Evolutionary conservation across 1,284 basidiomycete species (phyloP), one percentile per base, ranked within the genome.

Genomic region (Irpex rosettiformis): DNA sequence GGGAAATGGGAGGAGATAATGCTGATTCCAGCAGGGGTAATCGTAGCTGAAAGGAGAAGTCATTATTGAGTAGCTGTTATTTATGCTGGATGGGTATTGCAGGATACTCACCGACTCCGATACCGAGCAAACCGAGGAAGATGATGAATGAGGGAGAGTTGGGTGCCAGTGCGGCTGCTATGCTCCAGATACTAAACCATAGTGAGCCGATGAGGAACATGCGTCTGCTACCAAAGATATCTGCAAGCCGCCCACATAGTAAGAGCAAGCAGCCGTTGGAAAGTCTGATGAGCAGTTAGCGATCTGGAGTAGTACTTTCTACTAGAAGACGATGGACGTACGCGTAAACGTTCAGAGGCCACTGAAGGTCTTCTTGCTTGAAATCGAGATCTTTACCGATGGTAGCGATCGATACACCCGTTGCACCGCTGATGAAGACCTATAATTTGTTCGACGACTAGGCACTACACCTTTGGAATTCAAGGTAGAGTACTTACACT

Each of bases 291-390:
- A 25, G 16, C 13, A 11, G 24, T 33, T 16, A 16, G 16, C n/a
- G n/a, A 4, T 47, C 21, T 30, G n/a, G 18, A 13, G 10, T 8
- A 18, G 45, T n/a, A n/a, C n/a, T n/a, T n/a, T 43, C 25, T 30
- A 27, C 11, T 8, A 37, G 11, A 47, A 37, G 10, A 21, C 18
- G 42, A 5, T 16, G 18, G 25, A 74, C 72, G 52, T 65, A 76
- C 71, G 72, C 63, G 59, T 75, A 76, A 28, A 78, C 72, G 52
- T 75, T 73, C 1, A 79, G 56, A 0, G 77, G 76, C 78, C 78
- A 80, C 59, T 76, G 73, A 4, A 79, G 65, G 49, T 75, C 68
- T 13, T 70, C 63, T 56, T 75, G 68, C 48, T 60, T 65, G 61
- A 77, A 73, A 37, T 69, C 60, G 11, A 78, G 61, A 45, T 74